These are phyloP conservation scores for Xylaria curta DNA, from an alignment of 495 filamentous ascomycete genomes.

Conservation along the genomic window DNA sequence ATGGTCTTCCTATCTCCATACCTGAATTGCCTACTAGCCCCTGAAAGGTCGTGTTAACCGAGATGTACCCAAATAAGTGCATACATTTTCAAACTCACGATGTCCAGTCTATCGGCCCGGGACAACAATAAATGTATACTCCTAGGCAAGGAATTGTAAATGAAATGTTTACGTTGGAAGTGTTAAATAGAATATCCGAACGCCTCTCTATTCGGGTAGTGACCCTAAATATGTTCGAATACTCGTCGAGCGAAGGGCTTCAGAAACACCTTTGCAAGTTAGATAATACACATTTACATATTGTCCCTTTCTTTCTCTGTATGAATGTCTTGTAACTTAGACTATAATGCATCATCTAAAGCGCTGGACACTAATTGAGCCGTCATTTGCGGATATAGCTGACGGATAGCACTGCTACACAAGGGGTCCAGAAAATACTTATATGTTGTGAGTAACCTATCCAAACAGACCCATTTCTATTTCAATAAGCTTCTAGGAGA, in stretches of 20 bases:
- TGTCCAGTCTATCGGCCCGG: neutral
- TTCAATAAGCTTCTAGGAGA: neutral
- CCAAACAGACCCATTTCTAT: neutral
- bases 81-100: neutral
- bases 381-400: neutral
- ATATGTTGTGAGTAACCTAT: neutral
- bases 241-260: neutral
- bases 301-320: neutral
- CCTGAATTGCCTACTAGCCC: too few relatives aligned
- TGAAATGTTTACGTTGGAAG: neutral
- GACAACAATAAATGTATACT: neutral
- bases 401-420: neutral
- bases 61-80: neutral
- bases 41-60: too few relatives aligned
- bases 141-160: neutral
- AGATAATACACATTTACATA: neutral
- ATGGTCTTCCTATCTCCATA: too few relatives aligned
- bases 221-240: neutral
- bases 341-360: neutral
- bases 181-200: neutral
- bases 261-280: neutral
- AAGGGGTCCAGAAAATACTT: neutral
- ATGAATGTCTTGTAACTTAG: neutral
- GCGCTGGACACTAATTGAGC: too few relatives aligned
- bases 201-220: neutral